phyloP scores from a whole-genome alignment of 345 rosid species.

The Salix dunnii region DNA sequence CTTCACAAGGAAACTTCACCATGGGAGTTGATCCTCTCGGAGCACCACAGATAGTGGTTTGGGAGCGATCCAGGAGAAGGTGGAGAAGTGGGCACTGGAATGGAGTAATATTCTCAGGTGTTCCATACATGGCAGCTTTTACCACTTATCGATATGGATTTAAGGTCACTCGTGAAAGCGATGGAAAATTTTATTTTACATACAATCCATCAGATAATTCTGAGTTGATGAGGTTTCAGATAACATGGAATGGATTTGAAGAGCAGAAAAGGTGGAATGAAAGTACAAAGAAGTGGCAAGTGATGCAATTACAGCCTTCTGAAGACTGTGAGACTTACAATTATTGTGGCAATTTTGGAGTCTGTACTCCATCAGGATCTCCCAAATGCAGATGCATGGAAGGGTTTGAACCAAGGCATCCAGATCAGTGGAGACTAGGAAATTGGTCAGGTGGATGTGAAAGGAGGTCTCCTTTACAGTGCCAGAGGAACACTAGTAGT shows the following conservation, averaged over 20 bases:
- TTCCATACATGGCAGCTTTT: conserved; percentile 38
- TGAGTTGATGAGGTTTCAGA: conserved; percentile 45
- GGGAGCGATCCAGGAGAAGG: conserved; percentile 42
- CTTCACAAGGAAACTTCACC: conserved; percentile 26
- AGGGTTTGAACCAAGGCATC: conserved; percentile 42
- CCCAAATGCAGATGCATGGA: conserved; percentile 50
- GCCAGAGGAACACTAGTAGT: conserved; percentile 17
- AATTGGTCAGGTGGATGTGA: conserved; percentile 45
- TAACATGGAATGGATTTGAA: conserved; percentile 48
- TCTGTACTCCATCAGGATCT: conserved; percentile 33
- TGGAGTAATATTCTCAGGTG: conserved; percentile 47
- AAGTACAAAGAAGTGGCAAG: conserved; percentile 35
- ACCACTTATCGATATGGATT: conserved; percentile 52
- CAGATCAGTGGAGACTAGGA: conserved; percentile 27
- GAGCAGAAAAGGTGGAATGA: conserved; percentile 54
- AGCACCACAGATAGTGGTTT: conserved; percentile 72
- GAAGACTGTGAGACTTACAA: conserved; percentile 65
- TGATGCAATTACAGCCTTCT: conserved; percentile 44
- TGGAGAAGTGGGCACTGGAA: conserved; percentile 94
- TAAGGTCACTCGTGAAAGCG: conserved; percentile 33
- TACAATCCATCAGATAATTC: conserved; percentile 41
- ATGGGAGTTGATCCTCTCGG: conserved; percentile 59
- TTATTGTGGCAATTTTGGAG: conserved; percentile 63
- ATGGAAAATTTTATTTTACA: conserved; percentile 51
- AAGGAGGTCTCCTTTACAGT: conserved; percentile 27